phyloP scores from a whole-genome alignment of 306 rosid species.

The Gleditsia sinensis region DNA sequence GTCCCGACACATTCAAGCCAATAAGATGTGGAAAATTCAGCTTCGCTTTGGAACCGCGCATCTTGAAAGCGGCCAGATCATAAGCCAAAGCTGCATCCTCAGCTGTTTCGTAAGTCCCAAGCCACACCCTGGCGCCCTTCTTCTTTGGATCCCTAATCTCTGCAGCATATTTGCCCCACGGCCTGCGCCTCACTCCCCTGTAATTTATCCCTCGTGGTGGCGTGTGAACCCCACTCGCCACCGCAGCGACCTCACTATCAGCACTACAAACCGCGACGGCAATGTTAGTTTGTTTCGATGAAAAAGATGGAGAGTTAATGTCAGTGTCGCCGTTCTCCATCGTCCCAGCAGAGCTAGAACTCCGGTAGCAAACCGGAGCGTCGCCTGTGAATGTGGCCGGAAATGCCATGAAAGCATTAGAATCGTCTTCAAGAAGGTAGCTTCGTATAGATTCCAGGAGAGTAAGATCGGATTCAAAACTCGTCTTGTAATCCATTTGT shows the following conservation, averaged over 20 bases:
- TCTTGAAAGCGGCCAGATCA: neutral
- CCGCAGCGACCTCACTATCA: neutral
- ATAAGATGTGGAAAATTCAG: neutral
- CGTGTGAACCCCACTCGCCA: neutral
- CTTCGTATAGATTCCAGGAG: neutral
- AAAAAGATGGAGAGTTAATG: neutral
- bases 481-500: neutral
- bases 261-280: neutral
- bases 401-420: neutral
- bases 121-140: neutral
- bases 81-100: neutral
- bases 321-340: neutral
- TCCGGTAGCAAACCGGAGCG: neutral
- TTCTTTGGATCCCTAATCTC: neutral
- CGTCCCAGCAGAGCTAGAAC: neutral
- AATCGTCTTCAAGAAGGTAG: neutral
- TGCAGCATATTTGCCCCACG: neutral
- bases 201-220: neutral
- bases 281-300: neutral
- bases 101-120: neutral
- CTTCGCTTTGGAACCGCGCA: neutral
- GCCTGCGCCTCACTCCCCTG: conserved; percentile 1
- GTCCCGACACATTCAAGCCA: neutral
- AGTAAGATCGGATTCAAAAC: neutral
- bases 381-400: neutral